Conservation (phyloP, 2,329 filamentous ascomycete species). For the Penicillium sp. region DNA sequence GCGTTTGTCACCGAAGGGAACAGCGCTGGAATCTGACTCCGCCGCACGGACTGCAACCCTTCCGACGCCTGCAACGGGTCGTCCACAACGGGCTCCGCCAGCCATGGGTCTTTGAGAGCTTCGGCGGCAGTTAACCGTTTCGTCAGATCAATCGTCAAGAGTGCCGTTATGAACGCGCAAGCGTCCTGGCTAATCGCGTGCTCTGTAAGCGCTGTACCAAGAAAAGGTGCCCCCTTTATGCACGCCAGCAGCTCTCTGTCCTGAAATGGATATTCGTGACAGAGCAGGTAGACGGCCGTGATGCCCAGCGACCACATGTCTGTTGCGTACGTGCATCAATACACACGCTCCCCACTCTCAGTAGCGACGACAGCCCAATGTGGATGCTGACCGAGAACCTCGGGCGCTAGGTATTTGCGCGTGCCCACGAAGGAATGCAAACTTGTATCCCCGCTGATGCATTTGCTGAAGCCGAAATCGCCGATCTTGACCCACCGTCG, state of each 20-base stretch:
- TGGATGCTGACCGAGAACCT: not conserved
- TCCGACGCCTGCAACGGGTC: not conserved
- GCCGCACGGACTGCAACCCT: not conserved
- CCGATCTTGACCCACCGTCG: slow-evolving; percentile 11
- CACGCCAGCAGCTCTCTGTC: not conserved
- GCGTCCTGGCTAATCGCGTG: not conserved
- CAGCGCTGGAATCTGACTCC: not conserved
- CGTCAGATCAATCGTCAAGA: not conserved
- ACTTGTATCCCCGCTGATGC: not conserved
- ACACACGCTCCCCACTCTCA: not conserved
- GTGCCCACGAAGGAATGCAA: not conserved
- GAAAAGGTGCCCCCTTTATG: not conserved
- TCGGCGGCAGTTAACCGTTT: not conserved
- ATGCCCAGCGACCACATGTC: slow-evolving; percentile 10
- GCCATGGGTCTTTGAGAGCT: not conserved
- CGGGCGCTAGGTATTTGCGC: slow-evolving; percentile 1
- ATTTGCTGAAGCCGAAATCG: slow-evolving; percentile 12
- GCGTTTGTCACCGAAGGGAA: not conserved
- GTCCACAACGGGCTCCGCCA: not conserved
- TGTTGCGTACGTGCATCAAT: not conserved
- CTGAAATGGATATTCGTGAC: not conserved
- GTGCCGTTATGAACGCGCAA: not conserved
- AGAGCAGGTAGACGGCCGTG: not conserved
- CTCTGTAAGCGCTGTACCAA: not conserved
- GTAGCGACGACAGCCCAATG: not conserved